phyloP scores from a whole-genome alignment of 2,329 filamentous ascomycete genomes.

The Epichloe sylvatica region DNA sequence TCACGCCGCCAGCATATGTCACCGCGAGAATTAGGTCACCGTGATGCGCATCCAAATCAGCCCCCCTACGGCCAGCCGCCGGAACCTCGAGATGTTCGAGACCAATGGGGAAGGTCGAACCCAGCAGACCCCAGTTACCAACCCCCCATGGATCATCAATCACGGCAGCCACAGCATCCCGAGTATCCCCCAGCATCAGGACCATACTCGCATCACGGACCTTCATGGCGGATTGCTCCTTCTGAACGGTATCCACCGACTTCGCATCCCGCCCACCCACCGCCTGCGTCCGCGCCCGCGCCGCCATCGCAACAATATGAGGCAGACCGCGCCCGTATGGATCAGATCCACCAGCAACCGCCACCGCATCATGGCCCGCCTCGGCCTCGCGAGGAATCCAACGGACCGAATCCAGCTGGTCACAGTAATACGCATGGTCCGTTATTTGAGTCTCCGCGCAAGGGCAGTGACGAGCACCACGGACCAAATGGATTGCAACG shows the following conservation, averaged over 20 bases:
- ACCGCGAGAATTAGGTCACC: conserved; percentile 26
- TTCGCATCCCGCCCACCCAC: conserved; percentile 21
- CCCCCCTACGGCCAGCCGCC: conserved; percentile 29
- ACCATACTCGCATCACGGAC: conserved; percentile 20
- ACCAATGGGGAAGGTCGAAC: conserved; percentile 18
- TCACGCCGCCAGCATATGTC: conserved; percentile 27
- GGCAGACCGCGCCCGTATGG: conserved; percentile 35
- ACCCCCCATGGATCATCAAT: conserved; percentile 27
- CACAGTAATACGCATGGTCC: conserved; percentile 31
- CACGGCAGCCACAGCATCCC: conserved; percentile 20
- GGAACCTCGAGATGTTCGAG: conserved; percentile 23
- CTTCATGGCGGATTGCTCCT: conserved; percentile 18
- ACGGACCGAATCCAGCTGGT: conserved; percentile 35
- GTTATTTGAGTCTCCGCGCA: conserved; percentile 26
- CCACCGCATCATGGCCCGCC: conserved; percentile 23
- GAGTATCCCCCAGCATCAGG: conserved; percentile 34
- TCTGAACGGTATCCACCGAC: conserved; percentile 21
- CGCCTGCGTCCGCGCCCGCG: conserved; percentile 13
- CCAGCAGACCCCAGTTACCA: conserved; percentile 20
- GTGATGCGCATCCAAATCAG: conserved; percentile 30
- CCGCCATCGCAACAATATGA: conserved; percentile 30
- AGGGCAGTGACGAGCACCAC: conserved; percentile 28
- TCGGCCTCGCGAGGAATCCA: conserved; percentile 32
- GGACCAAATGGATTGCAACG: conserved; percentile 27
- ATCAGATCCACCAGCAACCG: conserved; percentile 23